phyloP scores from a whole-genome alignment of 495 filamentous ascomycete species.

The Parathielavia hyrcaniae region DNA sequence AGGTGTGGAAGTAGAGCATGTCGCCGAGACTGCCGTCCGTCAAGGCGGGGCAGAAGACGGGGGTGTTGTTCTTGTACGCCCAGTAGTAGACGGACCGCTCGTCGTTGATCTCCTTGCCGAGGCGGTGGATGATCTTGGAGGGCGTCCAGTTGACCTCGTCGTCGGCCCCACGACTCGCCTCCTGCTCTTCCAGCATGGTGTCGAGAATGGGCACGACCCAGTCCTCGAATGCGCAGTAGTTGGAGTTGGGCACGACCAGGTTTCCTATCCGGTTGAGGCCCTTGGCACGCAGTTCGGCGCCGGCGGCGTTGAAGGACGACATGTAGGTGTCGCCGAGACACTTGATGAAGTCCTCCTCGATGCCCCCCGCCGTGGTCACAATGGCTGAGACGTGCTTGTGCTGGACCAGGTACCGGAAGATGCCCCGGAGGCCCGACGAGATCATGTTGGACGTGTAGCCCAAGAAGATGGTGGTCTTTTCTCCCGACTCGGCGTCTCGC shows the following conservation, averaged over 20 bases:
- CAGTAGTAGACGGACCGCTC: constrained; percentile 86
- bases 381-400: constrained; percentile 86
- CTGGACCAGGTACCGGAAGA: constrained; percentile 84
- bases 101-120: constrained; percentile 89
- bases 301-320: constrained; percentile 69
- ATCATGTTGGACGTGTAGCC: constrained; percentile 97
- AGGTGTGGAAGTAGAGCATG: constrained; percentile 97
- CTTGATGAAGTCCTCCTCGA: constrained; percentile 98
- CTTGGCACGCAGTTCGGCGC: constrained; percentile 66
- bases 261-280: constrained; percentile 96
- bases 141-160: constrained; percentile 83
- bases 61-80: constrained; percentile 89
- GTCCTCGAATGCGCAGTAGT: constrained; percentile 96
- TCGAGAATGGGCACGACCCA: constrained; percentile 92
- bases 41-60: constrained; percentile 91
- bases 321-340: constrained; percentile 91
- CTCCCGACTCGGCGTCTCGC: constrained; percentile 63
- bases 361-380: constrained; percentile 91
- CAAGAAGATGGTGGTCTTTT: constrained; percentile 84
- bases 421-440: constrained; percentile 87
- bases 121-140: constrained; percentile 71
- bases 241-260: constrained; percentile 89
- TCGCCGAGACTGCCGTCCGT: constrained; percentile 93
- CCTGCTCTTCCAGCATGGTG: constrained; percentile 86
- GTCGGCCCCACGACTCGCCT: constrained; percentile 61